These are phyloP conservation scores for Apocynum venetum DNA, from an alignment of 257 asterid genomes.

Conservation along the genomic window DNA sequence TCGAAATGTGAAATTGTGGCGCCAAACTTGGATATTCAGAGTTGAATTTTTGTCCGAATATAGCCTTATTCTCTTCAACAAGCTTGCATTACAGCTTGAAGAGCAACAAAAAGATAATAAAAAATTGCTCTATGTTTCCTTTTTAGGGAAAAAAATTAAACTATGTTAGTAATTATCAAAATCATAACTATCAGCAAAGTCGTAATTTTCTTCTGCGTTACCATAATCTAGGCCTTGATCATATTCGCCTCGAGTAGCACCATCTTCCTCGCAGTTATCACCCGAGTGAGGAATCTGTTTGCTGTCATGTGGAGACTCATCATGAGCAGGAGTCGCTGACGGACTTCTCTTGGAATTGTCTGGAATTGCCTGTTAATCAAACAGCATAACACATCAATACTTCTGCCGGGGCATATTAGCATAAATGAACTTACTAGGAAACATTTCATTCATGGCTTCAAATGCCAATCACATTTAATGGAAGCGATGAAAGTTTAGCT, in stretches of 20 bases:
- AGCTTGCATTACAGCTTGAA: too few relatives aligned
- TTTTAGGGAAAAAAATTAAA: too few relatives aligned
- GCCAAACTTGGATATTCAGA: too few relatives aligned
- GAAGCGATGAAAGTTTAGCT: too few relatives aligned
- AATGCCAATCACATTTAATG: too few relatives aligned
- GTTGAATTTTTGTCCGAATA: too few relatives aligned
- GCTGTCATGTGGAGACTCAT: background rate
- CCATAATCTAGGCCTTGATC: background rate
- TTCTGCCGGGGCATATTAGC: background rate
- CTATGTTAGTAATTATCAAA: background rate
- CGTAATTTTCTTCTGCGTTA: background rate
- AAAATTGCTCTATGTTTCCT: too few relatives aligned
- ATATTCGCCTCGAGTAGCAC: background rate
- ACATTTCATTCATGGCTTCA: too few relatives aligned
- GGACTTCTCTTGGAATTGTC: background rate
- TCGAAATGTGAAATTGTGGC: too few relatives aligned
- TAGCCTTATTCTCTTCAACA: too few relatives aligned
- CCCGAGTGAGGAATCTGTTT: background rate
- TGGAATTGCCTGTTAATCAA: background rate
- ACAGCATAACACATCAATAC: background rate
- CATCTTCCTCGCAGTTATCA: background rate
- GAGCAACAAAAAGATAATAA: too few relatives aligned
- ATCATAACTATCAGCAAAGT: background rate
- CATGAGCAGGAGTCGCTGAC: background rate
- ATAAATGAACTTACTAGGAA: too few relatives aligned